Evolutionary conservation across 2,329 filamentous ascomycete genomes (phyloP), one percentile per base, ranked within the genome.

Genomic region (Ceratocystiopsis brevicomis): DNA sequence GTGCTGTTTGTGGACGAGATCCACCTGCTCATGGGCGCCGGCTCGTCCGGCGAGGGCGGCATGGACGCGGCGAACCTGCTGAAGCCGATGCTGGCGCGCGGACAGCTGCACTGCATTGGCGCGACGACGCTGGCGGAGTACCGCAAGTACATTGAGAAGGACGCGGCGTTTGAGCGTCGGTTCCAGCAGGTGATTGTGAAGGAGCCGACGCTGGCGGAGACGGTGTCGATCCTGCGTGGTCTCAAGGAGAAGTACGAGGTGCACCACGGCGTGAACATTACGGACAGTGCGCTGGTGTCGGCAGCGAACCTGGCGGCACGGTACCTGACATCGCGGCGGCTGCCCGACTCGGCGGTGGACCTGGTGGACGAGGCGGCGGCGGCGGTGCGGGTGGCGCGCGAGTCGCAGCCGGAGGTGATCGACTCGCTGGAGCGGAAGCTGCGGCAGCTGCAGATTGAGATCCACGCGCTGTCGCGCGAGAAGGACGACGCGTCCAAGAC

Each of bases 151-250:
- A 94, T 98, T 50, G 90, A 98, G 61, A 98, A 98, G 64, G 90
- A 98, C 55, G 82, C 85, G 39, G 90, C 90, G 39, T 98, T 98
- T 58, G 90, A 98, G 63, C 84, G 90, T 61, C 83, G 90, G 60
- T 98, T 98, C 71, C 90, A 98, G 60, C 90, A 98, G 61, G 90
- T 98, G 36, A 63, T 98, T 38, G 88, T 96, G 59, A 95, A 95
- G 65, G 90, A 98, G 58, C 90, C 90, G 3, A 71, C 76, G 6
- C 78, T 96, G 40, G 61, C 75, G 1, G 90, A 98, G 63, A 96
- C 90, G 14, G 76, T 98, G 49, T 98, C 90, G 18, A 98, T 98
- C 55, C 78, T 98, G n/a, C 84, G 90, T 69, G 90, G 90, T 57
- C 67, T 98, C 49, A 98, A 96, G 67, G 88, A 96, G 60, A 85